These are phyloP conservation scores for Pyrus hybrid DNA, from an alignment of 331 rosid species.

Conservation along the genomic window DNA sequence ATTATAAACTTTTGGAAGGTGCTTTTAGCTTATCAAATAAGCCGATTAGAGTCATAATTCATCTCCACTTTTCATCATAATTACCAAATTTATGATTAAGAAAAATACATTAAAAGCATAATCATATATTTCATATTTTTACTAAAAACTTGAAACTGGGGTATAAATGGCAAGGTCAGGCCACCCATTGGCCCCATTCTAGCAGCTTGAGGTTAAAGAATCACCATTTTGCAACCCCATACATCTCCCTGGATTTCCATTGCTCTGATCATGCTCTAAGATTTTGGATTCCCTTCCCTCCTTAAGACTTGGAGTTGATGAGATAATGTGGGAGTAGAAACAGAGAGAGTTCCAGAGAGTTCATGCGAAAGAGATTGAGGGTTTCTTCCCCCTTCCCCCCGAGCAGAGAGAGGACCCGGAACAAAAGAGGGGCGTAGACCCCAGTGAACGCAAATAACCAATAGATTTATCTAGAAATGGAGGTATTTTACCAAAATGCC, in stretches of 20 bases:
- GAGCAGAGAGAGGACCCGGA: too few species aligned
- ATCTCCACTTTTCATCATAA: neutral
- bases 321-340: too few species aligned
- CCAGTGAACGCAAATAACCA: too few species aligned
- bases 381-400: too few species aligned
- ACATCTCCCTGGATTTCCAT: slow-evolving; percentile 32
- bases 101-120: neutral
- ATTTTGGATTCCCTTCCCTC: too few species aligned
- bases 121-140: slow-evolving; percentile 18
- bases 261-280: too few species aligned
- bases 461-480: too few species aligned
- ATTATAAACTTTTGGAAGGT: slow-evolving; percentile 2
- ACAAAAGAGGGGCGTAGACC: too few species aligned
- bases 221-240: slow-evolving; percentile 48
- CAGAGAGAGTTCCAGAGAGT: too few species aligned
- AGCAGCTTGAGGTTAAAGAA: slow-evolving; percentile 32
- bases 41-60: slow-evolving; percentile 14
- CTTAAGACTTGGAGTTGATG: too few species aligned
- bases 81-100: neutral
- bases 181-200: slow-evolving; percentile 62
- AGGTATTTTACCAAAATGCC: too few species aligned
- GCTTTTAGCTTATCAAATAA: neutral
- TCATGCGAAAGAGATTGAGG: too few species aligned
- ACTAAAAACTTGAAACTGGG: slow-evolving; percentile 59
- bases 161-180: slow-evolving; percentile 83